Conservation (phyloP, 306 rosid species). For the Betula pendula region DNA sequence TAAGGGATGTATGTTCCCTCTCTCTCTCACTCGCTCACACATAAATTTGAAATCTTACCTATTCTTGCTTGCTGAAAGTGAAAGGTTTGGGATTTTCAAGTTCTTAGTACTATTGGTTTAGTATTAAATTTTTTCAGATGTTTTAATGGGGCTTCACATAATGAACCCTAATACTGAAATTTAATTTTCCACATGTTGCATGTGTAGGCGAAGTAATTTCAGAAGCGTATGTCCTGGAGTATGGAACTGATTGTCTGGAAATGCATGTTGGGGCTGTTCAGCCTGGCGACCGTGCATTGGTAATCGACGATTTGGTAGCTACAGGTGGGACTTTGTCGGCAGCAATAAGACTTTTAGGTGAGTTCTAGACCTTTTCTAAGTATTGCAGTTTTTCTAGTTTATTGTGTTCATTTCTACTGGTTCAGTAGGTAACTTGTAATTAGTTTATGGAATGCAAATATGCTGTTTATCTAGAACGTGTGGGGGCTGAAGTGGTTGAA, state of each 20-base stretch:
- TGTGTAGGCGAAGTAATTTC: slow-evolving; percentile 74
- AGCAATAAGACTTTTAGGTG: slow-evolving; percentile 85
- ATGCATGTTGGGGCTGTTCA: slow-evolving; percentile 86
- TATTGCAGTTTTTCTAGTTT: slow-evolving; percentile 3
- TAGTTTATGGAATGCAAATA: slow-evolving; percentile 22
- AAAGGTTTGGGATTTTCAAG: background rate
- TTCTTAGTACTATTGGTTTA: background rate
- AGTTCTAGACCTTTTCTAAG: slow-evolving; percentile 9
- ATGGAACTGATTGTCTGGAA: slow-evolving; percentile 87
- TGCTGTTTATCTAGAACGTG: slow-evolving; percentile 60
- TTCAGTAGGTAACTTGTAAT: slow-evolving; percentile 16
- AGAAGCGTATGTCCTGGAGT: slow-evolving; percentile 82
- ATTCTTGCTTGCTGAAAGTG: background rate
- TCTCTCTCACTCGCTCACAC: too few species aligned
- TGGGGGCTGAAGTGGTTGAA: slow-evolving; percentile 87
- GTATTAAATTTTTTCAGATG: background rate
- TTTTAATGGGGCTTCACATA: too few species aligned
- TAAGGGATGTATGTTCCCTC: too few species aligned
- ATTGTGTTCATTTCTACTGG: slow-evolving; percentile 9
- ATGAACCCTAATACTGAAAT: too few species aligned
- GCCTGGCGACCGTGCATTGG: slow-evolving; percentile 77
- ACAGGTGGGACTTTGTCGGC: slow-evolving; percentile 97
- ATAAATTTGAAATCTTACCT: background rate
- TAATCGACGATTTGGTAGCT: slow-evolving; percentile 90
- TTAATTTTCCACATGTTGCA: slow-evolving; percentile 20